phyloP scores from a whole-genome alignment of 2,329 filamentous ascomycete genomes.

The Aspergillus sp. region DNA sequence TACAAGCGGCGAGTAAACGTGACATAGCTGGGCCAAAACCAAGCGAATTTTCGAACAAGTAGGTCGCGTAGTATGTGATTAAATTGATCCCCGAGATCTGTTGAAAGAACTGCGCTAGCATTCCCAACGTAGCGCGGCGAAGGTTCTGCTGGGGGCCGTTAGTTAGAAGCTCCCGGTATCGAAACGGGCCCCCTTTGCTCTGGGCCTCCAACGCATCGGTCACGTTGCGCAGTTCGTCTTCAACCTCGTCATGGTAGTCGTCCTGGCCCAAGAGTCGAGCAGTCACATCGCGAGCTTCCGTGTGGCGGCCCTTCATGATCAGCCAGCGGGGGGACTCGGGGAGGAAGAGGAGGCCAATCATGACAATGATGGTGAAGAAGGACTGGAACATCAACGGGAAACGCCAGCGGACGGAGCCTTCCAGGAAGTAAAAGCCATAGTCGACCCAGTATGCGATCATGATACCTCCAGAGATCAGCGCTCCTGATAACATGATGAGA shows the following conservation, averaged over 20 bases:
- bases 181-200: not conserved
- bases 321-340: slow-evolving; percentile 56
- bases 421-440: slow-evolving; percentile 22
- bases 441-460: slow-evolving; percentile 25
- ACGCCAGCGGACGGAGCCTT: slow-evolving; percentile 34
- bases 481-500: slow-evolving; percentile 25
- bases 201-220: slow-evolving; percentile 5
- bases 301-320: slow-evolving; percentile 49
- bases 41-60: slow-evolving; percentile 4
- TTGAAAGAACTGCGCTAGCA: slow-evolving; percentile 25
- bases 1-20: slow-evolving; percentile 18
- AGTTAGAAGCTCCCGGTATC: slow-evolving; percentile 15
- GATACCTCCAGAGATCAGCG: slow-evolving; percentile 20
- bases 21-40: slow-evolving; percentile 5
- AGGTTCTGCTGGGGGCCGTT: slow-evolving; percentile 10
- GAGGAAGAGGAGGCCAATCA: slow-evolving; percentile 26
- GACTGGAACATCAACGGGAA: slow-evolving; percentile 46
- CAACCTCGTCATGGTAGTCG: slow-evolving; percentile 41
- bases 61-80: slow-evolving; percentile 28
- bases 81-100: slow-evolving; percentile 31
- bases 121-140: slow-evolving; percentile 22
- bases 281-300: slow-evolving; percentile 45
- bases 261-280: slow-evolving; percentile 33
- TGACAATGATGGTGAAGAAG: slow-evolving; percentile 34
- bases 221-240: slow-evolving; percentile 16